Percentiles rank a stretch among this genome's conserved stretches.
These are phyloP conservation scores for Xylaria sp. DNA, from an alignment of 2,329 filamentous ascomycete species.

Conservation along the genomic window DNA sequence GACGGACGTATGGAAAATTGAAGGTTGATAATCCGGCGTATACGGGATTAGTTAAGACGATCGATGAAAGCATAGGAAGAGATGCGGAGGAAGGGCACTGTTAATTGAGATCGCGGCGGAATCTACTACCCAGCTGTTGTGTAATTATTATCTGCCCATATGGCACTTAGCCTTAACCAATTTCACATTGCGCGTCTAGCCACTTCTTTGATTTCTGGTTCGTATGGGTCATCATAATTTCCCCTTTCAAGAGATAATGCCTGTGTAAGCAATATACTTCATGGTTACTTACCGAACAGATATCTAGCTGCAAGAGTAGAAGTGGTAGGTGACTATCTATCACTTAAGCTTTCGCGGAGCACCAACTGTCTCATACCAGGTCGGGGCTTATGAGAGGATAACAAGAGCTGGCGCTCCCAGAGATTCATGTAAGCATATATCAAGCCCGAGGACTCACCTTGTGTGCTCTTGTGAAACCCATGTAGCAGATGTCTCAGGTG, in stretches of 20 bases:
- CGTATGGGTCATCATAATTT: too few species aligned
- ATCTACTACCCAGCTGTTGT: neutral
- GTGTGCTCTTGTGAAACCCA: neutral
- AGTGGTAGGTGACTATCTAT: neutral
- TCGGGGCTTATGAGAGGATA: neutral
- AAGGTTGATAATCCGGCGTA: too few species aligned
- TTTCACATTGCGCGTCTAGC: neutral
- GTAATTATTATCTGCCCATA: neutral
- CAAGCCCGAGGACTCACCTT: neutral
- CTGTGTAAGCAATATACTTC: too few species aligned
- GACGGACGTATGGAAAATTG: neutral
- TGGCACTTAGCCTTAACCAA: neutral
- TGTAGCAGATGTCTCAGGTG: constrained; percentile 1
- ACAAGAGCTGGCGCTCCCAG: neutral
- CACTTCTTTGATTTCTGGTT: neutral
- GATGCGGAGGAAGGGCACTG: neutral
- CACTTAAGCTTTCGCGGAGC: neutral
- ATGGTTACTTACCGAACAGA: neutral
- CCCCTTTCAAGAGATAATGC: too few species aligned
- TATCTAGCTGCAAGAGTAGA: too few species aligned
- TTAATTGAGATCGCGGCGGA: neutral
- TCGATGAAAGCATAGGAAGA: neutral
- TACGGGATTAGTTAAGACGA: too few species aligned
- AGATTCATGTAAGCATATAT: neutral
- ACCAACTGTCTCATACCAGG: neutral